Conservation (phyloP, 78 protist species). For the Goniomonas avonlea region DNA sequence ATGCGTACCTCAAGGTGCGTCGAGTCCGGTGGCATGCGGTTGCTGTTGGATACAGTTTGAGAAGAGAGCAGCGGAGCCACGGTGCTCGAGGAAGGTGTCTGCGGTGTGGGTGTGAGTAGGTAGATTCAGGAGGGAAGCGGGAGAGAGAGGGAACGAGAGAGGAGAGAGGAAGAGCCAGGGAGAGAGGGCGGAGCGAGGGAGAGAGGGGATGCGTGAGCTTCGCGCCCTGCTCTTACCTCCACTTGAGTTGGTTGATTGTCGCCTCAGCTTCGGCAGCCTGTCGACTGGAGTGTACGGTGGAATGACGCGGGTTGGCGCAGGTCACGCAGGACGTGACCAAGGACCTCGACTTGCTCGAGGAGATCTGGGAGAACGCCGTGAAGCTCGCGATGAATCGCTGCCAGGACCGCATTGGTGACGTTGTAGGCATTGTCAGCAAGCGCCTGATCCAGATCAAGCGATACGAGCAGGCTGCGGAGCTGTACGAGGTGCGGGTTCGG, state of each 20-base stretch:
- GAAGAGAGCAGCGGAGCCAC: neutral
- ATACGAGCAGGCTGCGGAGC: constrained; percentile 43
- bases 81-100: neutral
- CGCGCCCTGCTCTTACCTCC: too few species aligned
- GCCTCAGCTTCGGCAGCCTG: too few species aligned
- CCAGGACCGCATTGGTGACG: constrained; percentile 29
- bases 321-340: neutral
- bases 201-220: neutral
- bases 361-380: constrained; percentile 50
- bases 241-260: too few species aligned
- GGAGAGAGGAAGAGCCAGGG: neutral
- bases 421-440: neutral
- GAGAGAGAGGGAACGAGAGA: neutral
- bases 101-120: too few species aligned
- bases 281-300: too few species aligned
- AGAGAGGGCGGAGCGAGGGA: neutral
- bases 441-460: constrained; percentile 21
- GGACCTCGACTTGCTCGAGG: constrained; percentile 25
- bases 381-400: constrained; percentile 41
- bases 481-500: too few species aligned
- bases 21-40: too few species aligned
- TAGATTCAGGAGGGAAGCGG: too few species aligned
- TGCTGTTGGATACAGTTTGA: too few species aligned
- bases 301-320: too few species aligned
- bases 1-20: constrained; percentile 54